Evolutionary conservation across 129 eudicot genomes (phyloP), one percentile per base, ranked within the genome.

Genomic region (Centella asiatica): DNA sequence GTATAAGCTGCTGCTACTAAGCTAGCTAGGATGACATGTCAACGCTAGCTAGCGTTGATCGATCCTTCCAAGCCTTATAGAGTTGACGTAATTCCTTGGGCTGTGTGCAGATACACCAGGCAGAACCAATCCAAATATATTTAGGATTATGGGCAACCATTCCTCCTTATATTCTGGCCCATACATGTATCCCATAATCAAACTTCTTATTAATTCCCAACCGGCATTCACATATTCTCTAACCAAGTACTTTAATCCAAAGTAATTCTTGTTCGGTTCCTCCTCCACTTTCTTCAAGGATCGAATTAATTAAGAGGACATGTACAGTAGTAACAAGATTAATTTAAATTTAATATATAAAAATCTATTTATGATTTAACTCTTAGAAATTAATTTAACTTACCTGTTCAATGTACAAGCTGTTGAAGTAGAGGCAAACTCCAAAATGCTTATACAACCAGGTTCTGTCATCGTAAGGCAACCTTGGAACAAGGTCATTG

Each of bases 401-500:
- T 74, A 84, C 99, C 67, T 84, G 72, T 20, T 76, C 72, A 10
- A 68, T 59, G 37, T 75, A 92, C 32, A 76, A 72, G 83, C 96
- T 82, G 74, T 92, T 58, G 71, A 81, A 92, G 83, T 92, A 92
- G 27, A 83, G 76, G 77, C 95, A 86, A 13, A 39, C 74, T 25
- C 98, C 98, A 26, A 92, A 92, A 80, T 92, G 98, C 81, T 87
- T 92, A 68, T 83, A 92, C 90, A 92, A 76, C 85, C 88, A 92
- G 59, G 88, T 84, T 44, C 64, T 84, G 72, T 92, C 45, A 50
- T 92, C 99, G 64, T 82, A 87, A 31, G 99, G 99, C 72, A 92
- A 56, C 74, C 99, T 74, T 61, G 99, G 95, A 56, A 92, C 95
- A 45, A 92, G 77, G 72, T 87, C 99, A 60, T 87, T 87, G 78